A percentile compares a stretch with the other conserved stretches of the same genome.
Conservation (phyloP, 1,284 basidiomycete genomes). For the Schizophyllum amplum region DNA sequence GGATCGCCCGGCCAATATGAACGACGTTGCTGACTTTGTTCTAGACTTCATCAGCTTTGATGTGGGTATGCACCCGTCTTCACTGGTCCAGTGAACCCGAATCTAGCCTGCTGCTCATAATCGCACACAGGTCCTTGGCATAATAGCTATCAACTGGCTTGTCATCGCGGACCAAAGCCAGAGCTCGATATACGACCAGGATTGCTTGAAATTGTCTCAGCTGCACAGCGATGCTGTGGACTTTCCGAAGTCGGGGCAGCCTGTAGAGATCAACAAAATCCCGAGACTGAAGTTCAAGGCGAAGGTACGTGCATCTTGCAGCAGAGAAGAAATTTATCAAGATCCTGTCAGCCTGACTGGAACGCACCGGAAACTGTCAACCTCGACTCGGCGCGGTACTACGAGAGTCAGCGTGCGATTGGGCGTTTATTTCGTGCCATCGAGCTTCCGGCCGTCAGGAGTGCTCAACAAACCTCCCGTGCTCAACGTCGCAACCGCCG, state of each 20-base stretch:
- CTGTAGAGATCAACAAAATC: constrained; percentile 39
- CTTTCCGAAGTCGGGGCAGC: constrained; percentile 56
- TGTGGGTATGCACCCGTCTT: constrained; percentile 26
- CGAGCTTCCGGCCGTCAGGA: constrained; percentile 35
- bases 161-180: constrained; percentile 60
- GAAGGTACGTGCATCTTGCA: constrained; percentile 14
- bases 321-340: too few species aligned
- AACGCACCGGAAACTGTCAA: constrained; percentile 50
- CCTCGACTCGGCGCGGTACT: constrained; percentile 29
- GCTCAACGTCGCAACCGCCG: neutral
- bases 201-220: constrained; percentile 55
- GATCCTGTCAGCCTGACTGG: constrained; percentile 56
- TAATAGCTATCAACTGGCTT: constrained; percentile 55
- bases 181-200: constrained; percentile 43
- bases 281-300: constrained; percentile 31
- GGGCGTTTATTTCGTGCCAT: constrained; percentile 51
- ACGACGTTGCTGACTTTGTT: constrained; percentile 67
- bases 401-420: constrained; percentile 43
- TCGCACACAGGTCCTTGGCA: constrained; percentile 50
- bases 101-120: too few species aligned
- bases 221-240: constrained; percentile 68
- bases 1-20: constrained; percentile 49
- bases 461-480: constrained; percentile 6
- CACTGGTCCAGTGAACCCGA: neutral
- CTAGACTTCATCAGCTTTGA: constrained; percentile 65